These are phyloP conservation scores for Diaporthe australafricana DNA, from an alignment of 2,329 filamentous ascomycete genomes.

Conservation along the genomic window DNA sequence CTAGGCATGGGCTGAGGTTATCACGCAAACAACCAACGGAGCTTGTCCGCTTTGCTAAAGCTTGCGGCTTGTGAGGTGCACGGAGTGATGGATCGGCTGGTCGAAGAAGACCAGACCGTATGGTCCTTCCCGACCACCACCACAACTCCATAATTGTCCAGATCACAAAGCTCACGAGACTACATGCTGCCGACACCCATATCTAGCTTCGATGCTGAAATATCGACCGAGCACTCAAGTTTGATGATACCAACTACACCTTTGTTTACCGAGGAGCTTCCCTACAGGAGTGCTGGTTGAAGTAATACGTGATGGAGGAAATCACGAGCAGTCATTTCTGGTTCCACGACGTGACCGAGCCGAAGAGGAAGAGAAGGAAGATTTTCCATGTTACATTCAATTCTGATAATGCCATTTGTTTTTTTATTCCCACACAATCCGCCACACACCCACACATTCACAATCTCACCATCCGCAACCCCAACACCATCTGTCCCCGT, in stretches of 20 bases:
- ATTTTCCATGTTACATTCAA: slow-evolving; percentile 33
- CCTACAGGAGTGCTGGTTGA: not conserved
- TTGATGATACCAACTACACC: slow-evolving; percentile 14
- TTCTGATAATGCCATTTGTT: slow-evolving; percentile 36
- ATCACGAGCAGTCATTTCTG: slow-evolving; percentile 27
- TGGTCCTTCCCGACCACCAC: not conserved
- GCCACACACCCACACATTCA: slow-evolving; percentile 1
- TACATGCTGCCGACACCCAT: not conserved
- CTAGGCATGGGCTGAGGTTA: not conserved
- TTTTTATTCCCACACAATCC: slow-evolving; percentile 26
- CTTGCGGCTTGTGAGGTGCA: not conserved
- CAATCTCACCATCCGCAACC: not conserved
- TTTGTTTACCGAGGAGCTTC: not conserved
- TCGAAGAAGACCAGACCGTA: not conserved
- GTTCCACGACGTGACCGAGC: slow-evolving; percentile 18
- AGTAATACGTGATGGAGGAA: slow-evolving; percentile 8
- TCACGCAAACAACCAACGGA: not conserved
- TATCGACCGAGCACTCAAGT: not conserved
- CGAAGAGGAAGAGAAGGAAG: not conserved
- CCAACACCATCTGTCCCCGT: not conserved
- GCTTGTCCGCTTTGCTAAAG: not conserved
- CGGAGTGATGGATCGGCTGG: not conserved
- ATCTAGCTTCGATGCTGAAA: not conserved
- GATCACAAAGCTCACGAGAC: not conserved
- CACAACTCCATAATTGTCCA: not conserved